Conservation (phyloP, 441 rosid species). For the Capsella rubella region DNA sequence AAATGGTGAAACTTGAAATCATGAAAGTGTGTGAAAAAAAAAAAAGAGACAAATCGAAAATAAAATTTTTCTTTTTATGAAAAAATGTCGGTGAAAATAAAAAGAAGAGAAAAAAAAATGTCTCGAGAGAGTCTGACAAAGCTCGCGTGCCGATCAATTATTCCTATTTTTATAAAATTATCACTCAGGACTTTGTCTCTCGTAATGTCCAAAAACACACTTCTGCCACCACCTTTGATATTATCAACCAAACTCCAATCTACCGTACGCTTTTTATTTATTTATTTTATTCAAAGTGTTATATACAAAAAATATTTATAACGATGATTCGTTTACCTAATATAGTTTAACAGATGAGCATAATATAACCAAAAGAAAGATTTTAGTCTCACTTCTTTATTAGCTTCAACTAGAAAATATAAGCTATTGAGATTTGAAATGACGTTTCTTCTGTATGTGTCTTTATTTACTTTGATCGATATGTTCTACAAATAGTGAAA, state of each 20-base stretch:
- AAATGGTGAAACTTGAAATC: conserved; percentile 11
- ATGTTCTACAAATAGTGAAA: conserved; percentile 16
- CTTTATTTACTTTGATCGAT: conserved; percentile 4
- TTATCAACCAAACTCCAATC: conserved; percentile 25
- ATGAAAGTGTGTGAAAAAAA: conserved; percentile 1
- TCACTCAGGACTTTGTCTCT: conserved; percentile 25
- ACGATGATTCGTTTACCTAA: conserved; percentile 37
- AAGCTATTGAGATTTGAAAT: conserved; percentile 18
- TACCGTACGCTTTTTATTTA: conserved; percentile 36
- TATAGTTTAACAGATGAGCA: conserved; percentile 20
- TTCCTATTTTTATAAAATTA: conserved; percentile 1
- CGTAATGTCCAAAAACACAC: conserved; percentile 15
- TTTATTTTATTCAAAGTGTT: background rate
- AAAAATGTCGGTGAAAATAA: conserved; percentile 44
- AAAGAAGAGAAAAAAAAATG: conserved; percentile 38
- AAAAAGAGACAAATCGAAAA: background rate
- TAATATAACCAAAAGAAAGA: conserved; percentile 24
- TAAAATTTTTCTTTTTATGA: background rate
- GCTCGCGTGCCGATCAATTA: conserved; percentile 44
- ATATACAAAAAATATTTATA: rapidly evolving
- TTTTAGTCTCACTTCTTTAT: conserved; percentile 9
- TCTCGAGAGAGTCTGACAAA: conserved; percentile 38
- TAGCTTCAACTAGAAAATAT: background rate
- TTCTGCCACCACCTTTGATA: too few species aligned
- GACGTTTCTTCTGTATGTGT: conserved; percentile 25